Base-by-base conservation (phyloP, 2,329 filamentous ascomycete genomes). In the Alternaria triticimaculans region DNA sequence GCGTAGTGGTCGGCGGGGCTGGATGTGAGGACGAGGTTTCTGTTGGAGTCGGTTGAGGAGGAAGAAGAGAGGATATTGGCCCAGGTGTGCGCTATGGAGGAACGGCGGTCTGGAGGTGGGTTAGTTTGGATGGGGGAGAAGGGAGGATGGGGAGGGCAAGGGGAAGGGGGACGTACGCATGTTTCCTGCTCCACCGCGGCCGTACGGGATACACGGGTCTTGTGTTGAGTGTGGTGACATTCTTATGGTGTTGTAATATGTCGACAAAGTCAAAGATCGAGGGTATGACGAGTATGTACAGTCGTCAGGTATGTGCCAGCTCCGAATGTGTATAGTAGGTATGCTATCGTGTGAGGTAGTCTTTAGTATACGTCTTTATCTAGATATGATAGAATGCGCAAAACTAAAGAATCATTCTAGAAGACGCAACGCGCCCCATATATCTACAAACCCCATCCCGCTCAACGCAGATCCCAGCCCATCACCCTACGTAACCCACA, bases 131-230 rank as follows among this genome's bases (percentile, higher is more conserved):
- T 37, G 12, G 30, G 4, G 4, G 21, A 21, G 21, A 5, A 6
- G 23, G 23, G 14, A 28, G 43, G 15, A 7, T 28, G 33, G 11
- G 2, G 23, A 15, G 5, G 26, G 26, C 26, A 28, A 28, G 6
- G 26, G 15, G 9, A 37, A 37, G 54, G 25, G 28, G 7, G 14
- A 37, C 54, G 9, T 60, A 65, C 65, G 65, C 62, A 67, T 67
- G 21, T 67, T 67, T 21, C 65, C 65, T 14, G 65, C 65, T 50
- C 65, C 65, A 4, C 65, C 65, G 7, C 65, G 65, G 10, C 65
- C 65, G 18, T 67, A 67, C 10, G 65, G 50, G 21, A 67, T 58
- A 26, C 57, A 67, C 3, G 58, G 41, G 30, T 67, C 59, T 51
- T 30, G 18, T 30, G 46, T 28, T 4, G 44, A 37, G 21, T 41